Evolutionary conservation across 495 filamentous ascomycete species (phyloP).

Genomic region (Cercophora scortea): DNA sequence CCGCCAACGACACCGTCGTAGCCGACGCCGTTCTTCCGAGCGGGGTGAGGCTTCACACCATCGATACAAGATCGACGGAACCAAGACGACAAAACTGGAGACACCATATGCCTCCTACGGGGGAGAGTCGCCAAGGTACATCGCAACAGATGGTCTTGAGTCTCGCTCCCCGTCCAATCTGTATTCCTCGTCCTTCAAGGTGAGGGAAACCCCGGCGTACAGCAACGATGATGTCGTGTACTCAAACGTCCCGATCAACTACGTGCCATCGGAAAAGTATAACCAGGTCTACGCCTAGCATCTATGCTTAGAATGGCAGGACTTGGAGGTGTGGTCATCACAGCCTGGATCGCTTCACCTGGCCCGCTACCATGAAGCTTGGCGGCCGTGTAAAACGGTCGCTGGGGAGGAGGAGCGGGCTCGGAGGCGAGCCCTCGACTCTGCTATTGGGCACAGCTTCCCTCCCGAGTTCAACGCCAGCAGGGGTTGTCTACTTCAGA

Average conservation of each 20-base stretch:
- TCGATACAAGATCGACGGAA: slow-evolving; percentile 17
- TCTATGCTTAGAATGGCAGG: neutral
- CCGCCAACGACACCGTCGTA: slow-evolving; percentile 10
- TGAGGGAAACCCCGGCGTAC: slow-evolving; percentile 16
- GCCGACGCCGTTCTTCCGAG: slow-evolving; percentile 4
- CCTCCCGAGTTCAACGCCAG: no score
- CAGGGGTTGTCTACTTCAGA: no score
- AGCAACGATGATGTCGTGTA: slow-evolving; percentile 13
- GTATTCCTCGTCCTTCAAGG: slow-evolving; percentile 11
- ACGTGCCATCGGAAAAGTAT: neutral
- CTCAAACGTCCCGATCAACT: slow-evolving; percentile 5
- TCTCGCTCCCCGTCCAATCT: slow-evolving; percentile 1
- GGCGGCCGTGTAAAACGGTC: no score
- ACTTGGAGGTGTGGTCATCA: no score
- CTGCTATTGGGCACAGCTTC: no score
- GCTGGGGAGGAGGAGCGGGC: no score
- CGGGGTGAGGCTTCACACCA: no score
- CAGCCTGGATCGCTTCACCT: no score
- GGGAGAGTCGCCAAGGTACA: neutral
- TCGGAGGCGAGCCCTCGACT: no score
- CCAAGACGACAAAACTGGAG: slow-evolving; percentile 8
- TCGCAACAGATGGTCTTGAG: neutral
- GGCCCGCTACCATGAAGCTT: no score
- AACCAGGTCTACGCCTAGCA: neutral
- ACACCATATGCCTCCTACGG: no score